Evolutionary conservation across 164 flowering plant genomes (phyloP).

Genomic region (Magnolia sinica): DNA sequence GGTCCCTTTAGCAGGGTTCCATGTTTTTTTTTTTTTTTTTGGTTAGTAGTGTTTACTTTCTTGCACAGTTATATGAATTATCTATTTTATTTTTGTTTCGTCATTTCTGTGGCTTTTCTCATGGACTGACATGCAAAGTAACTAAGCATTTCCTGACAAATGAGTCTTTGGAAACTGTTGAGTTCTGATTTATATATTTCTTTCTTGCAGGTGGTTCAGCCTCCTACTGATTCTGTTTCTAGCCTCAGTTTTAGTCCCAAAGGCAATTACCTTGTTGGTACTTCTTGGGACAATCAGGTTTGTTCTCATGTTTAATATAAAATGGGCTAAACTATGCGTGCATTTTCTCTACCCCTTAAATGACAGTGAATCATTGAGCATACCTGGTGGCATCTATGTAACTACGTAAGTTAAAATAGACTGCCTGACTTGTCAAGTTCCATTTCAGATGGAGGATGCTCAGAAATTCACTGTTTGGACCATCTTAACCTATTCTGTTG

Average conservation of each 20-base stretch:
- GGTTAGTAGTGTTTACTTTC: neutral
- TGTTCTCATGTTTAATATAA: neutral
- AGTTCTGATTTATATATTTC: neutral
- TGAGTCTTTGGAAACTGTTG: neutral
- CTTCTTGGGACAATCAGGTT: conserved; percentile 99
- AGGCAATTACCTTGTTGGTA: conserved; percentile 72
- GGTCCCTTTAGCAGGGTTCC: neutral
- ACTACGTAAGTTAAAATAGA: too few relatives aligned
- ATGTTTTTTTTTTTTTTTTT: neutral
- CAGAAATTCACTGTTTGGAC: neutral
- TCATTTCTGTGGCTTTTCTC: neutral
- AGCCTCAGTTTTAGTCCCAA: conserved; percentile 93
- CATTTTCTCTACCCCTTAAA: too few relatives aligned
- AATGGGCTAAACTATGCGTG: too few relatives aligned
- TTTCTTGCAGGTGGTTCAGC: conserved; percentile 57
- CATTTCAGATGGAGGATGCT: neutral
- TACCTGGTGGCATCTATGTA: neutral
- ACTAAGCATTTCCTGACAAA: neutral
- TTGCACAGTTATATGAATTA: too few relatives aligned
- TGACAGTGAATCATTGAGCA: too few relatives aligned
- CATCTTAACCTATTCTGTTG: too few relatives aligned
- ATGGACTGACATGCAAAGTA: neutral
- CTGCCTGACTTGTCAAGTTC: too few relatives aligned
- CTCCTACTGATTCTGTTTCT: conserved; percentile 84
- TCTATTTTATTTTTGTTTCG: neutral